Conservation (phyloP, 2,329 filamentous ascomycete genomes). For the Xylaria sp. region DNA sequence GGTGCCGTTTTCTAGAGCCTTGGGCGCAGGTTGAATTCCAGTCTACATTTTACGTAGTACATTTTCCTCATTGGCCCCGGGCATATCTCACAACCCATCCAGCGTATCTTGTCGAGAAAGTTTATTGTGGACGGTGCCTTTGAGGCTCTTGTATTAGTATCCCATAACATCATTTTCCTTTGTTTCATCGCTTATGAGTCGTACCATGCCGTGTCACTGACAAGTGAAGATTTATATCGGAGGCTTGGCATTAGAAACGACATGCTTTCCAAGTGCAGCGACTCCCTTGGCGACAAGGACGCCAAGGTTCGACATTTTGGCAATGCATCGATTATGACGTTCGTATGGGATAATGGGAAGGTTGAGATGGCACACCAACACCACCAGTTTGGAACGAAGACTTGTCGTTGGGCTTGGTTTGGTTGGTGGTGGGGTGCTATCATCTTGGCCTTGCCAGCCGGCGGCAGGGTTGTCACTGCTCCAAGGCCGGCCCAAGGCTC, state of each 20-base stretch:
- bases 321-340: constrained; percentile 8
- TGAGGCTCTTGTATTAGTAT: constrained; percentile 4
- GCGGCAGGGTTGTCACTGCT: not conserved
- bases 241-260: constrained; percentile 7
- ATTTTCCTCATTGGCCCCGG: constrained; percentile 10
- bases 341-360: not conserved
- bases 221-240: not conserved
- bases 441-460: constrained; percentile 5
- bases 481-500: not conserved
- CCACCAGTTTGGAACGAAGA: not conserved
- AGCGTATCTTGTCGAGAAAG: constrained; percentile 25
- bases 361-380: constrained; percentile 8
- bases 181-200: not conserved
- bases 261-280: constrained; percentile 20
- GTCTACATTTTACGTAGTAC: not conserved
- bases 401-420: not conserved
- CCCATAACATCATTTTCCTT: not conserved
- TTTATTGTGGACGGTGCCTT: constrained; percentile 23
- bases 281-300: constrained; percentile 31
- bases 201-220: not conserved
- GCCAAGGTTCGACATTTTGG: constrained; percentile 30
- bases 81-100: not conserved
- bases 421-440: not conserved
- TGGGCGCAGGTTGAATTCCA: not conserved
- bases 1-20: constrained; percentile 20